Conservation (phyloP, 2,329 filamentous ascomycete genomes). For the Pseudogymnoascus sp. region DNA sequence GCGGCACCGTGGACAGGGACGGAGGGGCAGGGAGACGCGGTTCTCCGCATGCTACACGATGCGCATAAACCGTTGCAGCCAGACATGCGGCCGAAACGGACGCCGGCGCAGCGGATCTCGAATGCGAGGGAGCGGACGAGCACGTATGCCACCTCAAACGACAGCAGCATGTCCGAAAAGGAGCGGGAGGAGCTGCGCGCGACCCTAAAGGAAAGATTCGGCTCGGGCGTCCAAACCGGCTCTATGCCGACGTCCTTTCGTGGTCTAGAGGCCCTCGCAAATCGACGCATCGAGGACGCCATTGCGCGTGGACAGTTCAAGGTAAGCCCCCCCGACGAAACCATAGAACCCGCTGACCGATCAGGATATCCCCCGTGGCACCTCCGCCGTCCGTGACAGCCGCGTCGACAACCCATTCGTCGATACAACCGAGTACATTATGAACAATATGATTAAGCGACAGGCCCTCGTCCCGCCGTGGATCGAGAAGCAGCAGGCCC, state of each 20-base stretch:
- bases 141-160: conserved; percentile 45
- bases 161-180: conserved; percentile 54
- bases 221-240: conserved; percentile 55
- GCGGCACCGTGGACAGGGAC: conserved; percentile 70
- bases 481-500: conserved; percentile 97
- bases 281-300: conserved; percentile 88
- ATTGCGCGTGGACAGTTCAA: conserved; percentile 86
- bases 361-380: conserved; percentile 70
- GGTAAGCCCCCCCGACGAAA: conserved; percentile 14
- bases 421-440: conserved; percentile 93
- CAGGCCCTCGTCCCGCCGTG: conserved; percentile 94
- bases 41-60: conserved; percentile 79
- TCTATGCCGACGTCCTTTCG: conserved; percentile 66
- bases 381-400: conserved; percentile 71
- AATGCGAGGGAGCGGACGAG: conserved; percentile 52
- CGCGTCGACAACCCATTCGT: conserved; percentile 82
- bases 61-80: conserved; percentile 61
- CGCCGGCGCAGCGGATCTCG: conserved; percentile 42
- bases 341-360: conserved; percentile 1
- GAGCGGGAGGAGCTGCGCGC: conserved; percentile 66
- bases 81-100: conserved; percentile 42
- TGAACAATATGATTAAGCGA: conserved; percentile 97
- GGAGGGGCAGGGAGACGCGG: conserved; percentile 67
- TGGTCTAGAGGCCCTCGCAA: conserved; percentile 76
- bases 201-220: conserved; percentile 75